Base-by-base conservation (phyloP, 1,284 basidiomycete species). In the Sporisorium graminicola region DNA sequence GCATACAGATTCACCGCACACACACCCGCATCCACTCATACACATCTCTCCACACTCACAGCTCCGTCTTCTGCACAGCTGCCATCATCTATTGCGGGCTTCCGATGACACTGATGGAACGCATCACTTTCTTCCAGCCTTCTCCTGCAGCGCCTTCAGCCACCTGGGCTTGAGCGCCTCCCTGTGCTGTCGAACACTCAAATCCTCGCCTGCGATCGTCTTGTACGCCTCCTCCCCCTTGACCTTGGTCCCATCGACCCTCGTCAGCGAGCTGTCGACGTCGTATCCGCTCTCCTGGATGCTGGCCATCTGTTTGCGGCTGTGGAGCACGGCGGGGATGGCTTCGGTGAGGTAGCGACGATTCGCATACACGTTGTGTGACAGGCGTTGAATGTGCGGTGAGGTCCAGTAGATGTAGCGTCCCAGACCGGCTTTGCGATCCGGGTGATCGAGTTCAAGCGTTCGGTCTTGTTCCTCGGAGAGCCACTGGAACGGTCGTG, bases 81-180 rank as follows among this genome's bases (percentile, higher is more conserved):
- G 35, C 10, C 35, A 35, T 14, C 35, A 35, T 35, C 35, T 35
- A 35, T 14, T 35, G 35, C 35, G 12, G n/a, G n/a, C n/a, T n/a
- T n/a, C n/a, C n/a, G n/a, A n/a, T n/a, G n/a, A n/a, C n/a, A n/a
- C n/a, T n/a, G n/a, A n/a, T n/a, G n/a, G n/a, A n/a, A n/a, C n/a
- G n/a, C n/a, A 4, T 52, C 58, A n/a, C 40, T 27, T 24, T 47
- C 47, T 50, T 7, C 31, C 27, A 9, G 27, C 46, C 27, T 37
- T 54, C 42, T 76, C 65, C 37, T 40, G 37, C 1, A 76, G 33
- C n/a, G 29, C 46, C 58, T 68, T 76, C 51, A 76, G 49, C 74
- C 74, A 76, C 22, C 65, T 53, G 18, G 74, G 74, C 43, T 72
- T 76, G 22, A 76, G 42, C 33, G 53, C 16, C 44, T 76, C 69